phyloP scores from a whole-genome alignment of 371 early-diverging fungal genomes.

The Phascolomyces articulosus region DNA sequence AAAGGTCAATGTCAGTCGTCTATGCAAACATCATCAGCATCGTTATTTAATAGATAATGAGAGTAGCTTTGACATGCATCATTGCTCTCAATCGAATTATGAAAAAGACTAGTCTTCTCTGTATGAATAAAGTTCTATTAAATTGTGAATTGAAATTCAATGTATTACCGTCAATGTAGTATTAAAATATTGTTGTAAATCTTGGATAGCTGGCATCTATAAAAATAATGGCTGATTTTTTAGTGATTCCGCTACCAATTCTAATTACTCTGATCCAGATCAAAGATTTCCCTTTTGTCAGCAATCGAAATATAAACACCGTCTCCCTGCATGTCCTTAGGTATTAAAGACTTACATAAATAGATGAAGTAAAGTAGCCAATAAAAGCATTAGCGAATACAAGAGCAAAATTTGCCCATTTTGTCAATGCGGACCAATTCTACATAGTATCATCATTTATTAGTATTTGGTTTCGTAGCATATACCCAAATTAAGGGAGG shows the following conservation, averaged over 20 bases:
- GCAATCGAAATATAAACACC: neutral
- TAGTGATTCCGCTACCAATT: neutral
- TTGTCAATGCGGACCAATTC: slow-evolving; percentile 37
- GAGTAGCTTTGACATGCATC: too few relatives aligned
- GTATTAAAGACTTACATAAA: slow-evolving; percentile 28
- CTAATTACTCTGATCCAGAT: too few relatives aligned
- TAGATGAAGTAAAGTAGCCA: slow-evolving; percentile 36
- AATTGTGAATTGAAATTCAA: too few relatives aligned
- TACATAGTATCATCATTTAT: slow-evolving; percentile 6
- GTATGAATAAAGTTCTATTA: too few relatives aligned
- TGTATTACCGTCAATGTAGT: slow-evolving; percentile 20
- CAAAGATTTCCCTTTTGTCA: neutral
- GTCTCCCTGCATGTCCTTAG: too few relatives aligned
- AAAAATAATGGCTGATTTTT: neutral
- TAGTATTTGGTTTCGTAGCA: neutral
- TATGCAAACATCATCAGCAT: too few relatives aligned
- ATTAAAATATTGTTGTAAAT: slow-evolving; percentile 22
- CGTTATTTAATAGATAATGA: too few relatives aligned
- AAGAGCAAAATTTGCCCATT: slow-evolving; percentile 19
- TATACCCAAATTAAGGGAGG: too few relatives aligned
- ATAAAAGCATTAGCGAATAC: slow-evolving; percentile 35
- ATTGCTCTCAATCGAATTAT: too few relatives aligned
- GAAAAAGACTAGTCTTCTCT: too few relatives aligned
- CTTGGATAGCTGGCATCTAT: slow-evolving; percentile 36
- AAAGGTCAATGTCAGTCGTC: too few relatives aligned